Evolutionary conservation across 371 early-diverging fungal species (phyloP).

Genomic region (Mortierella sp.): DNA sequence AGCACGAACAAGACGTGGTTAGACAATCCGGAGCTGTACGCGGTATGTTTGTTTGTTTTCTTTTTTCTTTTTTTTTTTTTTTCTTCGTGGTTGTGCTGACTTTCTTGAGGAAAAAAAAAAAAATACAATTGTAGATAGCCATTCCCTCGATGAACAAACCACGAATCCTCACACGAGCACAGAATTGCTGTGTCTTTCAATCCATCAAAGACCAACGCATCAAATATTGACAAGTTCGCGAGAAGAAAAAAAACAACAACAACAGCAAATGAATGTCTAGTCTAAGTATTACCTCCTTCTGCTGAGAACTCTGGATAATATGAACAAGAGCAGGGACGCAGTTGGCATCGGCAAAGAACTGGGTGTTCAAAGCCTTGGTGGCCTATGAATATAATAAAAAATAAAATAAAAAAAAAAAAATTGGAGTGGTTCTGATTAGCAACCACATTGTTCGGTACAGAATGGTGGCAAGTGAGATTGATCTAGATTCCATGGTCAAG

Average conservation of each 20-base stretch:
- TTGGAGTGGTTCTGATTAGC: neutral
- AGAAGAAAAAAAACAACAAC: no score
- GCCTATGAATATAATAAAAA: slow-evolving; percentile 53
- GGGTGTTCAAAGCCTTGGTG: slow-evolving; percentile 74
- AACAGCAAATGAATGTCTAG: no score
- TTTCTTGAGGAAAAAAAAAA: neutral
- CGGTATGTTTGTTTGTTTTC: slow-evolving; percentile 10
- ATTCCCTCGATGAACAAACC: no score
- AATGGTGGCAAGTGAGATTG: no score
- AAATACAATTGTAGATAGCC: slow-evolving; percentile 4
- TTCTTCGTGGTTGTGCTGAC: slow-evolving; percentile 4
- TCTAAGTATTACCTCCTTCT: slow-evolving; percentile 57
- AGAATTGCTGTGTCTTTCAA: no score
- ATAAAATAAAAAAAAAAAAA: neutral
- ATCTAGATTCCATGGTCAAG: slow-evolving; percentile 28
- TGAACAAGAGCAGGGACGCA: slow-evolving; percentile 82
- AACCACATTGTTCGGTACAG: neutral
- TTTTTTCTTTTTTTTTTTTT: neutral
- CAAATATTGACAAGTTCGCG: no score
- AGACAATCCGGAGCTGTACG: slow-evolving; percentile 59
- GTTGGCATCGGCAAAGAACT: slow-evolving; percentile 71
- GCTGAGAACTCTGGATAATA: slow-evolving; percentile 70
- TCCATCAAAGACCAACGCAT: no score
- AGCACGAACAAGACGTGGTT: neutral
- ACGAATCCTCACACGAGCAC: neutral